Percentiles rank a stretch among this genome's conserved stretches.
phyloP scores from a whole-genome alignment of 2,329 filamentous ascomycete genomes.

The Rugonectria rugulosa region DNA sequence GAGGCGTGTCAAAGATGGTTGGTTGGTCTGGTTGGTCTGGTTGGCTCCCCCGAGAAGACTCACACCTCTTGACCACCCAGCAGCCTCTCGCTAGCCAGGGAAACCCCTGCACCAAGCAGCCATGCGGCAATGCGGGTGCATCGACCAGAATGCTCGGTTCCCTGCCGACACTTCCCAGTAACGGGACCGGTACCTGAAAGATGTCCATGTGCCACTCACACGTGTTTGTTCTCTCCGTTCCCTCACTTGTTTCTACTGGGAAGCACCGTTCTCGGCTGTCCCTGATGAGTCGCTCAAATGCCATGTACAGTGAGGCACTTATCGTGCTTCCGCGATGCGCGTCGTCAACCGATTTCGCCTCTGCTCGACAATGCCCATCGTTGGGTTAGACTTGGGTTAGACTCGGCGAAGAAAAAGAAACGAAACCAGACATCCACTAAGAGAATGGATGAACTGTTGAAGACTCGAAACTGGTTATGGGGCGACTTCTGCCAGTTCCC shows the following conservation, averaged over 20 bases:
- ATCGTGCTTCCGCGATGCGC: no score
- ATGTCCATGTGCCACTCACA: slow-evolving; percentile 19
- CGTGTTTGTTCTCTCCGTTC: neutral
- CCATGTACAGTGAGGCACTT: neutral
- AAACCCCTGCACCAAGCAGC: neutral
- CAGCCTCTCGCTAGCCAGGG: neutral
- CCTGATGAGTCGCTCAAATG: neutral
- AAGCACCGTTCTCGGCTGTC: neutral
- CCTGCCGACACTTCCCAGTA: slow-evolving; percentile 13
- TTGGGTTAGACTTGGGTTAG: no score
- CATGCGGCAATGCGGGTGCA: slow-evolving; percentile 23
- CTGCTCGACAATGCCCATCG: neutral
- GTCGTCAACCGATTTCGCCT: no score
- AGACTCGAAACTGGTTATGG: no score
- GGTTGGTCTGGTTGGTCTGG: no score
- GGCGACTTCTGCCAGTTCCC: no score
- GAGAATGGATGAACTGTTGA: no score
- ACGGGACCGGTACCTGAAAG: slow-evolving; percentile 17
- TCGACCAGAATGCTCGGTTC: slow-evolving; percentile 10
- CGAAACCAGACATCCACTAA: no score
- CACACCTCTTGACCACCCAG: neutral
- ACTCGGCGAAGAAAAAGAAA: no score
- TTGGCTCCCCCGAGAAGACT: no score
- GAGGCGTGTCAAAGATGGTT: no score
- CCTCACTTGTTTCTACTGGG: neutral